Base-by-base conservation (phyloP, 805 yeast genomes). In the Metschnikowia sp. region DNA sequence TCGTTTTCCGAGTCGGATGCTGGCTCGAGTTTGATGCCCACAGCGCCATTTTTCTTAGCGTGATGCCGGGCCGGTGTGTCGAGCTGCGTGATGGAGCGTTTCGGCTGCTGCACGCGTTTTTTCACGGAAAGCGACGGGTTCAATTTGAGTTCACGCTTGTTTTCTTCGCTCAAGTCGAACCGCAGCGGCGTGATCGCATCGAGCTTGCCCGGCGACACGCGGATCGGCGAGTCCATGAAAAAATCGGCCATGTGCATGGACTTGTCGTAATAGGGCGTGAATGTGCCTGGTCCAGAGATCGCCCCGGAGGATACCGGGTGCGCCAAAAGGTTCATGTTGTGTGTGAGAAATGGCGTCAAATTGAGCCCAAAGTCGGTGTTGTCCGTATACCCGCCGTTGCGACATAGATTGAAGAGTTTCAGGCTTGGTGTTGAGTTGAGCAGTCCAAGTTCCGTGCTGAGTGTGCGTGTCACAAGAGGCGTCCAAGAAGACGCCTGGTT, bases 221-320 rank as follows among this genome's bases (percentile, higher is more conserved):
- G 56, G 35, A 70, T 68, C 12, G 77, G 77, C n/a, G 72, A 64
- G 44, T 72, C 77, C 64, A 70, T 71, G 55, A 71, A 72, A 43
- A 72, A 72, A 52, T 72, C 77, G 7, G 72, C 58, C 37, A 72
- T 55, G 47, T 68, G 76, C 47, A 70, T 58, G 3, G 74, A 62
- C 53, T 68, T 70, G 46, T 72, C 76, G 51, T 69, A 72, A 49
- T 66, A 69, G 3, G 77, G 77, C n/a, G 77, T 72, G 48, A 70
- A 61, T 40, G 37, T 46, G 13, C 53, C 48, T 40, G 61, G 64
- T 39, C 56, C 60, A 39, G 65, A 51, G 28, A 47, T 39, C 46
- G 48, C 43, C 35, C 51, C 48, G 36, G 53, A 55, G 47, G 57
- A 59, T 42, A 54, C 49, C 45, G 59, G 57, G 45, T 58, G 49